Evolutionary conservation across 306 rosid species (phyloP).

Genomic region (Sicyos edulis): DNA sequence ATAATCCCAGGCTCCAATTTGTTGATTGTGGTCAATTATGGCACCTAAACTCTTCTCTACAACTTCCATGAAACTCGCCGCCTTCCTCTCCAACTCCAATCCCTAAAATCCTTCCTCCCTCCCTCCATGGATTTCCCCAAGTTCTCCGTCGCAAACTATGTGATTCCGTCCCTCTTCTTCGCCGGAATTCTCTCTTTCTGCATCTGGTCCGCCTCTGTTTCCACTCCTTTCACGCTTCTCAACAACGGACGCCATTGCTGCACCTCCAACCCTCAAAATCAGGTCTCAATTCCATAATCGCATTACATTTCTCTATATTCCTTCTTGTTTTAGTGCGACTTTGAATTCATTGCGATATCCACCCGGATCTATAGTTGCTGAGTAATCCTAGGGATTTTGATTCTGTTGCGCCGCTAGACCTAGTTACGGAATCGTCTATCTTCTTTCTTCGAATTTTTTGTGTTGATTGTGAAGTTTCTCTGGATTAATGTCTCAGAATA

Average conservation of each 20-base stretch:
- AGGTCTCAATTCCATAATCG: conserved; percentile 12
- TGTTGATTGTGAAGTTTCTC: not conserved
- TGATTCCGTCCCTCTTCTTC: conserved; percentile 29
- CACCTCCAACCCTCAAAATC: not conserved
- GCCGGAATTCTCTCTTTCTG: conserved; percentile 27
- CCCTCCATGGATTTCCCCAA: conserved; percentile 15
- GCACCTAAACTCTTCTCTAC: no score
- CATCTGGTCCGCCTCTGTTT: conserved; percentile 33
- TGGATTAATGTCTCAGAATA: not conserved
- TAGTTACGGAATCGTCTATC: no score
- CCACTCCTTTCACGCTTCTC: conserved; percentile 18
- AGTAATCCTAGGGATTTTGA: not conserved
- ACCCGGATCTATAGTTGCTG: not conserved
- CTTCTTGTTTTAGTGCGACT: not conserved
- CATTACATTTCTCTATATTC: not conserved
- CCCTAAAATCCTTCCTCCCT: not conserved
- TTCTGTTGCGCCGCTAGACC: no score
- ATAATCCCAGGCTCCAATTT: no score
- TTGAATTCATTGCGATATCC: not conserved
- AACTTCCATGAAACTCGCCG: no score
- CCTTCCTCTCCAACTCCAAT: no score
- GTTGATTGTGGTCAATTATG: no score
- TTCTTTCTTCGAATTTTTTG: not conserved
- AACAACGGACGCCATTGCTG: conserved; percentile 14
- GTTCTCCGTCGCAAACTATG: conserved; percentile 21